Conservation (phyloP, 1,284 basidiomycete species). For the Fomes fomentarius region DNA sequence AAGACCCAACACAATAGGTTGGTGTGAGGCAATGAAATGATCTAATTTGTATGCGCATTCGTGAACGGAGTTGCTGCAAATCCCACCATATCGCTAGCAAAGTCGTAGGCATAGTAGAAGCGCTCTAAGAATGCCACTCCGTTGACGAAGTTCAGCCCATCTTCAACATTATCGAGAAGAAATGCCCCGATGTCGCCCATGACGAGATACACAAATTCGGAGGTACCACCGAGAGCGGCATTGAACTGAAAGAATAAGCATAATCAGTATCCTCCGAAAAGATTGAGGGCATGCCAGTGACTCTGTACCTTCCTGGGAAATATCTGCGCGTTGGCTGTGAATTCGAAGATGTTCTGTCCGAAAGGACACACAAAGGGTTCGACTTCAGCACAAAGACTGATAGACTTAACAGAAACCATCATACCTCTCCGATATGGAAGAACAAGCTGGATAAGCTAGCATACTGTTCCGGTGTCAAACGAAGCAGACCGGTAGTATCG, state of each 20-base stretch:
- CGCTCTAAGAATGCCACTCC: constrained; percentile 48
- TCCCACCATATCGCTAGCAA: constrained; percentile 47
- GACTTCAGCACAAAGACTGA: neutral
- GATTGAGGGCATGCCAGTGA: neutral
- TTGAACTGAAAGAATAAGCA: constrained; percentile 39
- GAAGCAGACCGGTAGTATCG: constrained; percentile 26
- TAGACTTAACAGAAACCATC: constrained; percentile 15
- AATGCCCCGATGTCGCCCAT: constrained; percentile 25
- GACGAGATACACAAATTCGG: constrained; percentile 32
- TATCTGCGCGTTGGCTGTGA: constrained; percentile 12
- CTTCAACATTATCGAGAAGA: constrained; percentile 21
- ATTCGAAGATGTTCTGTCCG: neutral
- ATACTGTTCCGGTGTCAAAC: constrained; percentile 16
- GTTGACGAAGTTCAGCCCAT: constrained; percentile 38
- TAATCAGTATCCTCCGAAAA: too few relatives aligned
- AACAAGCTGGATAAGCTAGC: constrained; percentile 24
- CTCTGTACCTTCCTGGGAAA: constrained; percentile 4
- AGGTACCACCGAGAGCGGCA: constrained; percentile 30
- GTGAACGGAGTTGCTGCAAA: constrained; percentile 48
- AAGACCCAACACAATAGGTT: too few relatives aligned
- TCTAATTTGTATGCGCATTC: constrained; percentile 40
- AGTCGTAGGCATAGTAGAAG: constrained; percentile 68
- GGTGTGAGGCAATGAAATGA: too few relatives aligned
- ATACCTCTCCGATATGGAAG: constrained; percentile 27
- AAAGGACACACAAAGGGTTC: neutral